Evolutionary conservation across 139 green algal genomes (phyloP).

Genomic region (Chlorella sp.): DNA sequence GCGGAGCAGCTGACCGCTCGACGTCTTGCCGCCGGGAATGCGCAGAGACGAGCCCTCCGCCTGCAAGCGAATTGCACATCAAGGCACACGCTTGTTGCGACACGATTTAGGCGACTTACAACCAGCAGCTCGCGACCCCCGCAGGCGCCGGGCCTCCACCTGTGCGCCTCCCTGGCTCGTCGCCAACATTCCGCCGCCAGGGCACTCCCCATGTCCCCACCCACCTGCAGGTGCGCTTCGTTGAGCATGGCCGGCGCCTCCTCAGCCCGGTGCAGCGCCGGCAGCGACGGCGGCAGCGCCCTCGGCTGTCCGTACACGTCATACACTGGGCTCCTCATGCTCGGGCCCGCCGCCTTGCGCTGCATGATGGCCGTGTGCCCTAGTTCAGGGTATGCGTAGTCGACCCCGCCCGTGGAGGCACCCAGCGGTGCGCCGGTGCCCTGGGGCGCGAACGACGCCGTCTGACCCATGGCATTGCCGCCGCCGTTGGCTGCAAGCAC

Average conservation of each 20-base stretch:
- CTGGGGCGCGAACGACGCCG: too few relatives aligned
- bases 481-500: too few relatives aligned
- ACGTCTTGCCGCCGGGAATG: not conserved
- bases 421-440: too few relatives aligned
- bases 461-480: too few relatives aligned
- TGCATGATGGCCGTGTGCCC: constrained; percentile 12
- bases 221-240: constrained; percentile 8
- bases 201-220: too few relatives aligned
- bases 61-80: too few relatives aligned
- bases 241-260: constrained; percentile 30
- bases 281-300: constrained; percentile 19
- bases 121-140: not conserved
- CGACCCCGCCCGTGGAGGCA: too few relatives aligned
- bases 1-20: constrained; percentile 11
- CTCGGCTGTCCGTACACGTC: constrained; percentile 53
- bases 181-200: too few relatives aligned
- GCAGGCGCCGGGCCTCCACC: constrained; percentile 15
- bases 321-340: not conserved
- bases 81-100: not conserved
- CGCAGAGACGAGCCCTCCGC: not conserved
- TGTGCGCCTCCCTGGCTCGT: constrained; percentile 2
- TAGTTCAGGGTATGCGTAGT: constrained; percentile 26
- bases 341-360: not conserved
- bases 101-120: not conserved
- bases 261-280: constrained; percentile 13